Evolutionary conservation across 208 protist genomes (phyloP).

Genomic region (Crithidia mellificae): DNA sequence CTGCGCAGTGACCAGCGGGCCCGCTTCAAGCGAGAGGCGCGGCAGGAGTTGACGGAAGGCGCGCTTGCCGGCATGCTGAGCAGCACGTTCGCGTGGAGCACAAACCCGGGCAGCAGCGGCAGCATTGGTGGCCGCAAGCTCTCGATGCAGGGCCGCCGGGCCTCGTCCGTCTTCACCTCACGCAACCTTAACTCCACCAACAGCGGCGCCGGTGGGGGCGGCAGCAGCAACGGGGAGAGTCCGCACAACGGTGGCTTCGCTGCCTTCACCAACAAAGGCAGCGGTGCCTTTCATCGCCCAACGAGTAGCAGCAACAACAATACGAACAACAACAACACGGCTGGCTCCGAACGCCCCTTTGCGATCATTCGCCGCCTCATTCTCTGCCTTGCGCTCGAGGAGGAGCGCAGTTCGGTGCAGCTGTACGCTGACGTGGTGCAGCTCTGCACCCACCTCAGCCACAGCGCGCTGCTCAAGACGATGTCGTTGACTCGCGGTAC

Average conservation of each 20-base stretch:
- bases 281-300: not conserved
- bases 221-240: not conserved
- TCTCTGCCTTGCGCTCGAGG: conserved; percentile 52
- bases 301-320: not conserved
- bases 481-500: conserved; percentile 47
- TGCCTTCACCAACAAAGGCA: not conserved
- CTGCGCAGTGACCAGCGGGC: conserved; percentile 34
- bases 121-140: conserved; percentile 18
- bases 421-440: conserved; percentile 51
- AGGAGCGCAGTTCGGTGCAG: conserved; percentile 44
- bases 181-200: not conserved
- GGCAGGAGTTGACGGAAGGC: conserved; percentile 39
- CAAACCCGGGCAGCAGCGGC: conserved; percentile 10
- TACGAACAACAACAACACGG: not conserved
- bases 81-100: conserved; percentile 26
- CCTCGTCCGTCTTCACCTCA: conserved; percentile 4
- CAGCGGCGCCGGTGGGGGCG: not conserved
- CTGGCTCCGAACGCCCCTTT: conserved; percentile 28
- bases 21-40: conserved; percentile 39
- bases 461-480: conserved; percentile 41
- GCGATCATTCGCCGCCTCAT: conserved; percentile 44
- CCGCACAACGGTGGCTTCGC: conserved; percentile 1
- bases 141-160: conserved; percentile 26
- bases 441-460: conserved; percentile 37
- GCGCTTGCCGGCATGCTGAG: conserved; percentile 25